These are phyloP conservation scores for Aschersonia sp. DNA, from an alignment of 2,329 filamentous ascomycete species.

Conservation along the genomic window DNA sequence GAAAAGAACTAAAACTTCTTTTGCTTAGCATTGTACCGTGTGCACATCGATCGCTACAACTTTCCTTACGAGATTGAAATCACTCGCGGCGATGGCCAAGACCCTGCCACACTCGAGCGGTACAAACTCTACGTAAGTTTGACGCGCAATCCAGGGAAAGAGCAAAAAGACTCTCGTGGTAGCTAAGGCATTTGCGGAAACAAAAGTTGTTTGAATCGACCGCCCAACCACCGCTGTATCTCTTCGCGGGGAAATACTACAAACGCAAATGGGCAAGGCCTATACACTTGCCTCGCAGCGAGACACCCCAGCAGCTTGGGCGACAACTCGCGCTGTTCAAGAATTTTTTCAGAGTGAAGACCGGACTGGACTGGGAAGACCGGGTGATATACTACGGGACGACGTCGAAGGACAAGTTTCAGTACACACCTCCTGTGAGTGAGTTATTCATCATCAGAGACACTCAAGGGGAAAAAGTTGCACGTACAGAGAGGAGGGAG, in stretches of 20 bases:
- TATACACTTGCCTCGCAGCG: constrained; percentile 22
- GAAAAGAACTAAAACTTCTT: constrained; percentile 3
- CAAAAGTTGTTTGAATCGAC: constrained; percentile 49
- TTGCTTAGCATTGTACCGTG: constrained; percentile 39
- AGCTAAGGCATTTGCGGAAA: no score
- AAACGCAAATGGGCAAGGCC: constrained; percentile 23
- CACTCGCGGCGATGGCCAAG: constrained; percentile 26
- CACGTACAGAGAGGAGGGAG: no score
- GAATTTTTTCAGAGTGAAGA: constrained; percentile 41
- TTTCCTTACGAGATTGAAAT: constrained; percentile 53
- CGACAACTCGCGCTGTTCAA: constrained; percentile 36
- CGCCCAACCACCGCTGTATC: constrained; percentile 43
- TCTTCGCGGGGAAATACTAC: constrained; percentile 38
- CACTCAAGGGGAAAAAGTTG: neutral
- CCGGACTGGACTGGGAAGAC: constrained; percentile 45
- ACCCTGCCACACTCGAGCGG: neutral
- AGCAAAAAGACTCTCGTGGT: no score
- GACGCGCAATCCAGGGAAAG: no score
- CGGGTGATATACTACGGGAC: constrained; percentile 23
- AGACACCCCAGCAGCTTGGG: constrained; percentile 22
- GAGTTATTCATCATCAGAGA: neutral
- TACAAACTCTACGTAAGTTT: constrained; percentile 37
- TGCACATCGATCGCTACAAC: constrained; percentile 47
- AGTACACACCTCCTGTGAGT: constrained; percentile 34
- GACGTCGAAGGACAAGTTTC: constrained; percentile 19